A percentile compares a stretch with the other conserved stretches of the same genome.
These are phyloP conservation scores for Astrocystis sublimbata DNA, from an alignment of 495 filamentous ascomycete species.

Conservation along the genomic window DNA sequence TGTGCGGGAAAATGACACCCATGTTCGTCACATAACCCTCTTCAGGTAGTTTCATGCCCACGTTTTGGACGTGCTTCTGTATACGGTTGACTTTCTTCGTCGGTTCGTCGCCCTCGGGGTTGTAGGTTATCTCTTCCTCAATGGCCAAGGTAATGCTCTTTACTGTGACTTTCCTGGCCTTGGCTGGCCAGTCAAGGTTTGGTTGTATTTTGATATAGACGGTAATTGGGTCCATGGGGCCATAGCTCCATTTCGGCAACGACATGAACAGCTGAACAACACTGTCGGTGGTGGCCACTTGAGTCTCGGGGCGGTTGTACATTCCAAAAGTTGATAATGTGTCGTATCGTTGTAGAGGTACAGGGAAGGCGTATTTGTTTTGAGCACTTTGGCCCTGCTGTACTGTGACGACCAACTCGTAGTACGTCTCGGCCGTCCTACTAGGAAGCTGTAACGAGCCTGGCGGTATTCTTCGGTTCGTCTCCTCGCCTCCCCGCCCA, in stretches of 20 bases:
- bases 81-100: constrained; percentile 85
- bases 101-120: constrained; percentile 97
- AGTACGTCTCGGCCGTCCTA: constrained; percentile 91
- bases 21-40: constrained; percentile 88
- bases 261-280: constrained; percentile 89
- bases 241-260: constrained; percentile 94
- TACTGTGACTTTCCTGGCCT: constrained; percentile 90
- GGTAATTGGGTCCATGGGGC: constrained; percentile 89
- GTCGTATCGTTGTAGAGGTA: constrained; percentile 90
- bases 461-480: constrained; percentile 83
- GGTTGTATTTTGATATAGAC: constrained; percentile 92
- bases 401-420: constrained; percentile 93
- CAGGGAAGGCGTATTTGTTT: constrained; percentile 86
- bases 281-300: constrained; percentile 82
- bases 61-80: constrained; percentile 76
- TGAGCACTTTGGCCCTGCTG: constrained; percentile 85
- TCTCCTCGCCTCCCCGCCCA: constrained; percentile 84
- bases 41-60: constrained; percentile 82
- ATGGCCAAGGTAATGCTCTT: constrained; percentile 90
- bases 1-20: constrained; percentile 85
- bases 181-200: constrained; percentile 86
- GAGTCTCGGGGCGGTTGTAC: constrained; percentile 94
- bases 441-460: constrained; percentile 89
- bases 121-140: constrained; percentile 96
- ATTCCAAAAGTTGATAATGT: constrained; percentile 98